Evolutionary conservation across 2,329 filamentous ascomycete genomes (phyloP).

Genomic region (Juglanconis oblonga): DNA sequence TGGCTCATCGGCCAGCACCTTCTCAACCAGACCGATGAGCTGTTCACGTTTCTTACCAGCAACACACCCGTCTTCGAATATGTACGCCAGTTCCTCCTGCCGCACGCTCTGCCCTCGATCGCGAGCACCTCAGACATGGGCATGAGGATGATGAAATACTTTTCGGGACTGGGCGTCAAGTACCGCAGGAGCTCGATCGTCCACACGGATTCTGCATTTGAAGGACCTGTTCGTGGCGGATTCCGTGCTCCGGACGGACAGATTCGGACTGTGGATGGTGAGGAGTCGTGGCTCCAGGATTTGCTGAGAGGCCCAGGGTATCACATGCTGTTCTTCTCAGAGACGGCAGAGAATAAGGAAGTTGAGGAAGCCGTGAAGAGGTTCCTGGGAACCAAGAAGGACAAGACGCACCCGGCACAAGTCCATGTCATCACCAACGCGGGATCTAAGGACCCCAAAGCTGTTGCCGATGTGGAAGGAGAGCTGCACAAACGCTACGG

Average conservation of each 20-base stretch:
- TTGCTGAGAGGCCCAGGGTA: slow-evolving; percentile 25
- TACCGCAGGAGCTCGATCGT: slow-evolving; percentile 40
- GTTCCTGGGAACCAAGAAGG: slow-evolving; percentile 17
- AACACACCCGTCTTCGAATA: slow-evolving; percentile 31
- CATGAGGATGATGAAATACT: slow-evolving; percentile 29
- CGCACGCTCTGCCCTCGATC: slow-evolving; percentile 36
- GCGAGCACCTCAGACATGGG: slow-evolving; percentile 22
- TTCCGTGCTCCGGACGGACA: slow-evolving; percentile 42
- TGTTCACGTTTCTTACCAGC: slow-evolving; percentile 37
- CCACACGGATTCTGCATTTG: slow-evolving; percentile 27
- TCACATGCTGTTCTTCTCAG: slow-evolving; percentile 33
- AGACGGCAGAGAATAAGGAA: slow-evolving; percentile 13
- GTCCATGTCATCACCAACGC: slow-evolving; percentile 16
- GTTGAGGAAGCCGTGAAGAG: slow-evolving; percentile 11
- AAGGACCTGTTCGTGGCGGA: slow-evolving; percentile 40
- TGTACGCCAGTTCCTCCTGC: slow-evolving; percentile 37
- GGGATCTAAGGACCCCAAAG: background rate
- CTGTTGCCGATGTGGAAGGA: slow-evolving; percentile 22
- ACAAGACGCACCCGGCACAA: slow-evolving; percentile 10
- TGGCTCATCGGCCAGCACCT: slow-evolving; percentile 39
- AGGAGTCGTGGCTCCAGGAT: slow-evolving; percentile 24
- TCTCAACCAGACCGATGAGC: slow-evolving; percentile 32
- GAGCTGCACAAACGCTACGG: slow-evolving; percentile 28
- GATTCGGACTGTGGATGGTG: slow-evolving; percentile 18
- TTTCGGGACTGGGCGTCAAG: slow-evolving; percentile 40